These are phyloP conservation scores for Albugo candida DNA, from an alignment of 352 stramenopile species.

Conservation along the genomic window DNA sequence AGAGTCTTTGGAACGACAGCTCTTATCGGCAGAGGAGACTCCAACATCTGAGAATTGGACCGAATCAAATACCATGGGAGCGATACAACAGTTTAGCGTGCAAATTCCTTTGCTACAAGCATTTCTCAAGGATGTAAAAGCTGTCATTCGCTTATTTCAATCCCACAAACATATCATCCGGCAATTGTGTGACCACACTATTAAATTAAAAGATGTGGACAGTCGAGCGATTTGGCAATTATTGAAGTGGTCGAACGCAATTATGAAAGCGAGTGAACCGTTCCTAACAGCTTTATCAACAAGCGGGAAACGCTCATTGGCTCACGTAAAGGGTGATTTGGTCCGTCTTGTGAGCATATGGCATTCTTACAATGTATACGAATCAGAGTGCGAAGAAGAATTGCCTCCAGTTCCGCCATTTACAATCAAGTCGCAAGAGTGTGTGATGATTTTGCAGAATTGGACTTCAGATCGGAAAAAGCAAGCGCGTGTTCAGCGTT, in stretches of 20 bases:
- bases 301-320: not conserved
- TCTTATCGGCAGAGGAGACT: not conserved
- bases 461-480: conserved; percentile 21
- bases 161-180: too few relatives aligned
- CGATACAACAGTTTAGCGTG: too few relatives aligned
- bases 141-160: too few relatives aligned
- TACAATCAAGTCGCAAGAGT: conserved; percentile 31
- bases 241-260: not conserved
- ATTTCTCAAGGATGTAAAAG: too few relatives aligned
- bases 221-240: not conserved
- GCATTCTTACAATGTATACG: conserved; percentile 15
- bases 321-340: not conserved
- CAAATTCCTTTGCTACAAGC: too few relatives aligned
- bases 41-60: too few relatives aligned
- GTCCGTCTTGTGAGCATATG: conserved; percentile 10
- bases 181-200: too few relatives aligned
- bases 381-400: not conserved
- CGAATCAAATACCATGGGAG: too few relatives aligned
- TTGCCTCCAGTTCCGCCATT: conserved; percentile 21
- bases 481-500: conserved; percentile 15
- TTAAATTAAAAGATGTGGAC: too few relatives aligned
- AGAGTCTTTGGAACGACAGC: not conserved
- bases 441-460: conserved; percentile 32
- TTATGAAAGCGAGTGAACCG: not conserved
- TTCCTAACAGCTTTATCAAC: not conserved